Conservation (phyloP, 2,329 filamentous ascomycete species). For the Harringtonia aguacate region DNA sequence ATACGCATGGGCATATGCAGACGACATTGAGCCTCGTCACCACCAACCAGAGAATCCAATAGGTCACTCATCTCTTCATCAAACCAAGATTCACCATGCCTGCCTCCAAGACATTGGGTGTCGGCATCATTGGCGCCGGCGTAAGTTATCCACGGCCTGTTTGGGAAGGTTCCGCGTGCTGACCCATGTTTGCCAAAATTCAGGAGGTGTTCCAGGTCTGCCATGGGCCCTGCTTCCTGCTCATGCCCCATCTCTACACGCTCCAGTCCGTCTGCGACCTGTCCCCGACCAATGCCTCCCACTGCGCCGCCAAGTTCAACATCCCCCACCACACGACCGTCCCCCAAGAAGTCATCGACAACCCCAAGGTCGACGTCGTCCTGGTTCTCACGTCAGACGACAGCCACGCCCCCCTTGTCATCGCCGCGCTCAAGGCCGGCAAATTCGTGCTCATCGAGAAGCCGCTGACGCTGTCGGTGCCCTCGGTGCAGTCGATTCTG, state of each 20-base stretch:
- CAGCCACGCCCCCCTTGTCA: conserved; percentile 38
- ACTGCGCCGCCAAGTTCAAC: conserved; percentile 16
- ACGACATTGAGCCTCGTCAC: too few relatives aligned
- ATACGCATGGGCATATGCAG: too few relatives aligned
- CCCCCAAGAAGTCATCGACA: conserved; percentile 28
- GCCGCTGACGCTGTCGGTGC: conserved; percentile 40
- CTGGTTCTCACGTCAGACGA: conserved; percentile 41
- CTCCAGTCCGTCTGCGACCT: conserved; percentile 36
- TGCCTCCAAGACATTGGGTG: too few relatives aligned
- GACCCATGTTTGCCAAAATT: too few relatives aligned
- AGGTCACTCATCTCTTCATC: too few relatives aligned
- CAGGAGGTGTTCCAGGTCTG: conserved; percentile 2
- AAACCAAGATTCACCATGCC: too few relatives aligned
- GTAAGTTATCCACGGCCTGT: too few relatives aligned
- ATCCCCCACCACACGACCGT: conserved; percentile 21
- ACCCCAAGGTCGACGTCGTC: conserved; percentile 38
- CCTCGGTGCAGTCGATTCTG: conserved; percentile 33
- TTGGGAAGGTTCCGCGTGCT: too few relatives aligned
- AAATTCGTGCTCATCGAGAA: conserved; percentile 53
- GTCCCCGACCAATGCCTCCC: conserved; percentile 21
- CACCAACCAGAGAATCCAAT: too few relatives aligned
- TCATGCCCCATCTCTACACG: neutral
- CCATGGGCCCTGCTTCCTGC: neutral
- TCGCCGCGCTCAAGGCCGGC: conserved; percentile 37
- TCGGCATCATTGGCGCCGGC: too few relatives aligned